Evolutionary conservation across 768 basidiomycete genomes (phyloP), one percentile per base, ranked within the genome.

Genomic region (Boletus patriciae): DNA sequence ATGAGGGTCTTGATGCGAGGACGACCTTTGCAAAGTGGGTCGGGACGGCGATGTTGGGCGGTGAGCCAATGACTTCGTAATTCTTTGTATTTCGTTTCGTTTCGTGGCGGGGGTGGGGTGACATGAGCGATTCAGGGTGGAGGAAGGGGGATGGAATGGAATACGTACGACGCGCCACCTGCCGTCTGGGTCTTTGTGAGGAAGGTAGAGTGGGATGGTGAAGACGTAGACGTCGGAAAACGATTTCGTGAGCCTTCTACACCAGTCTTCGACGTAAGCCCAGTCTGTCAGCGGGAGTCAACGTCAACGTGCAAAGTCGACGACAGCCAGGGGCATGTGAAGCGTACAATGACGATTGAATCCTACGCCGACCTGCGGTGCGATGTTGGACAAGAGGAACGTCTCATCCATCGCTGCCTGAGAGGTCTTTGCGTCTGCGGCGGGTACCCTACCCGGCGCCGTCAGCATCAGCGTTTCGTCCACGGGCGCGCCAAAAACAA

Each of bases 21-120:
- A 98, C 86, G 33, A 98, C 95, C 72, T 98, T 98, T 33, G 96
- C 95, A 70, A 98, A 98, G 70, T 99, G 97, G 6, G 97, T 98
- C 2, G 97, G 97, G 18, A 99, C 97, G 47, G 91, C 79, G 56
- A 98, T 78, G 66, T 90, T 92, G 12, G 94, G 93, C 12, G 94
- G 92, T 18, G 81, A 82, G 0, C 97, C 97, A 62, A 99, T 98
- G 42, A 99, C 89, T 79, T 99, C 96, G 69, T 98, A 86, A 4
- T 83, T 86, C 94, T 98, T 6, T 36, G 13, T n/a, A n/a, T n/a
- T n/a, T n/a, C n/a, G 25, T 25, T 47, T 38, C 4, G 25, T 25
- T 47, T 38, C 4, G 21, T 42, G 16, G 15, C 5, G 11, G 18
- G 12, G 11, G 15, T 13, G 11, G 9, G 18, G 41, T 7, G 8